A percentile compares a stretch with the other conserved stretches of the same genome.
These are phyloP conservation scores for Luvunga scandens DNA, from an alignment of 345 rosid genomes.

Conservation along the genomic window DNA sequence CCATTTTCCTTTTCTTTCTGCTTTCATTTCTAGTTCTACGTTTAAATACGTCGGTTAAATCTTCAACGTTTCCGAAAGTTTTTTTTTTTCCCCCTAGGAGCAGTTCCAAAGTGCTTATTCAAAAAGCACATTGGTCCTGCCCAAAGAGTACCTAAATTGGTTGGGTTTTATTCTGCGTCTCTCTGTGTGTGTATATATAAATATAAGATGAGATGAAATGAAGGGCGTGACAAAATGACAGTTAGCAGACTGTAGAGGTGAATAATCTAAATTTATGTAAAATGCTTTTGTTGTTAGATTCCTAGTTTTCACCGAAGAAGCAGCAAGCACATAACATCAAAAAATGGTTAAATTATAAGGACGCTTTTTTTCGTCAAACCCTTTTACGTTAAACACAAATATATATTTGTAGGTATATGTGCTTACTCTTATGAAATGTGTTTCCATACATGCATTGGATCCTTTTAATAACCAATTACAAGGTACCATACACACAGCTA, in stretches of 20 bases:
- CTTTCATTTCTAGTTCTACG: background rate
- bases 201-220: background rate
- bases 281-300: background rate
- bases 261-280: background rate
- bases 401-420: background rate
- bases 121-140: background rate
- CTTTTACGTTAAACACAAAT: background rate
- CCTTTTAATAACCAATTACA: background rate
- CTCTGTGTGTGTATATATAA: no score
- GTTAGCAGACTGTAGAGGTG: background rate
- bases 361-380: background rate
- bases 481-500: background rate
- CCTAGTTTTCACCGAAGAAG: conserved; percentile 6
- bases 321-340: background rate
- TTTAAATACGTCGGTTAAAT: background rate
- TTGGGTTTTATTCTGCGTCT: background rate
- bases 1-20: background rate
- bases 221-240: background rate
- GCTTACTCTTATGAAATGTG: background rate
- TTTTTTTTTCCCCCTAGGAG: no score
- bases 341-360: background rate
- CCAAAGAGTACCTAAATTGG: background rate
- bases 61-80: no score
- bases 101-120: no score
- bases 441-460: background rate